Evolutionary conservation across 306 rosid species (phyloP), one percentile per base, ranked within the genome.

Genomic region (Cicer yamashitae): DNA sequence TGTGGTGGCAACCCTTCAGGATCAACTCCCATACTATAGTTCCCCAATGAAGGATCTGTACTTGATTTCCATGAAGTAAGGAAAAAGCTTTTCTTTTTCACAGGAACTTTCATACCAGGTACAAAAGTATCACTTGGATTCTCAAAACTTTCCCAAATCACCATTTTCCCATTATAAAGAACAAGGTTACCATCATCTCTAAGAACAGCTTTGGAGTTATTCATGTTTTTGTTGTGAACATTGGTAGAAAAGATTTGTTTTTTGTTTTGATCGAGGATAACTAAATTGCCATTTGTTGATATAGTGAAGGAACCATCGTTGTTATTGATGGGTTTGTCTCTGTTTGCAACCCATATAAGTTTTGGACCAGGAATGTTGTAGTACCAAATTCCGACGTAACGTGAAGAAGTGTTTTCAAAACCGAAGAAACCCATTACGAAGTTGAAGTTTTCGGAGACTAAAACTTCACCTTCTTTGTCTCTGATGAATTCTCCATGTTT

Each of bases 321-420:
- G 56, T 69, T 85, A 1, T 39, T 46, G 51, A 93, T 69, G 7
- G 98, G 97, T 0, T 10, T 76, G 13, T 65, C 85, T 78, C 96
- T 82, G 78, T 93, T 93, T 0, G 93, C 98, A 1, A 91, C 96
- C 98, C 98, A 93, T 10, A 84, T 77, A 4, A 78, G 37, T 0
- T 84, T 1, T 0, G 7, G 34, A 5, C 54, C 82, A 0, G 89
- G 65, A 59, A 85, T 38, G 45, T 75, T 81, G 76, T 72, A 34
- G 79, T 89, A 89, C 92, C 96, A 86, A 52, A 91, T 88, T 2
- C 98, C 98, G 7, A 93, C 86, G 75, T 88, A 93, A 14, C 93
- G 83, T 1, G 6, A 67, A 3, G 84, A 18, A 5, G 93, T 73
- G 43, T 83, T 79, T 1, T 83, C 69, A 1, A 67, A 75, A 74